phyloP scores from a whole-genome alignment of 2,329 filamentous ascomycete species.

The Fusarium sp. region DNA sequence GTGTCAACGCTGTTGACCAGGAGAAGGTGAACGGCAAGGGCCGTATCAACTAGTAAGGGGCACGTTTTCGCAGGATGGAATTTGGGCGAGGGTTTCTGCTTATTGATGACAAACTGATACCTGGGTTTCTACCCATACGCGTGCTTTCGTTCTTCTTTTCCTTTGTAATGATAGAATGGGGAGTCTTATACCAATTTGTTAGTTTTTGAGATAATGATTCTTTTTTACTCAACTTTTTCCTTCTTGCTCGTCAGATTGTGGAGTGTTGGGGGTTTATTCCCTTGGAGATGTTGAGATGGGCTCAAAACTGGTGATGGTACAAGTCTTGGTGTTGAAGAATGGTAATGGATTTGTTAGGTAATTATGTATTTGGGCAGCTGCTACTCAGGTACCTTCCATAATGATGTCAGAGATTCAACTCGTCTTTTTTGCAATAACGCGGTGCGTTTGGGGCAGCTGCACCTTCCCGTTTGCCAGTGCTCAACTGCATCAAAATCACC shows the following conservation, averaged over 20 bases:
- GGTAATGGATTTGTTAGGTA: background rate
- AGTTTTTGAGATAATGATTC: background rate
- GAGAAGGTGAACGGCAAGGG: slow-evolving; percentile 43
- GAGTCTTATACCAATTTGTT: background rate
- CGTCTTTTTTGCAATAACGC: background rate
- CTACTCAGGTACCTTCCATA: background rate
- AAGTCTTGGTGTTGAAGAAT: background rate
- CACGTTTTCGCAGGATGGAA: background rate
- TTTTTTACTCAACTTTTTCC: background rate
- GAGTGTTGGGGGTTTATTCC: too few species aligned
- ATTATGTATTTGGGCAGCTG: background rate
- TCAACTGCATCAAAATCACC: background rate
- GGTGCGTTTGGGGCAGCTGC: background rate
- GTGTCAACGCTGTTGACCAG: slow-evolving; percentile 47
- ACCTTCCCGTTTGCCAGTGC: background rate
- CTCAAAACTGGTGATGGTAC: background rate
- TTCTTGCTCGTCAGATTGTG: background rate
- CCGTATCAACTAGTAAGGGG: background rate
- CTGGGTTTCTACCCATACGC: background rate
- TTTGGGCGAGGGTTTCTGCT: background rate
- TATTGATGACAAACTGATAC: background rate
- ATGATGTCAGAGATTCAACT: background rate
- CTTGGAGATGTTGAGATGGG: background rate
- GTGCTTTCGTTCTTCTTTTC: background rate
- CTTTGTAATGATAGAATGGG: background rate